Conservation (phyloP, 108 stramenopile species). For the Pelagomonas calceolata region DNA sequence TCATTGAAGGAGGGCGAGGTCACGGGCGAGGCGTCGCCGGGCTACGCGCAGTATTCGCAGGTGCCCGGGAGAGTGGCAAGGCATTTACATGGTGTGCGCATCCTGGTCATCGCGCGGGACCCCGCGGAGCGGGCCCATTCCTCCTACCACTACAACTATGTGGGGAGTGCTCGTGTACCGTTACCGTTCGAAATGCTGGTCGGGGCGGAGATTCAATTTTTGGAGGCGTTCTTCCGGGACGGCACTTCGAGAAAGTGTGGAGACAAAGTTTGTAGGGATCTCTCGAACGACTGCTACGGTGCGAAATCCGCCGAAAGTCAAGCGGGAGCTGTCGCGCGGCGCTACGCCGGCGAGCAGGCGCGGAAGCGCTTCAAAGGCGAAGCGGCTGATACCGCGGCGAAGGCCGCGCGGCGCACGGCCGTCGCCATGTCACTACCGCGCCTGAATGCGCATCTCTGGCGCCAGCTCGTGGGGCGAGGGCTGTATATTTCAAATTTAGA, state of each 20-base stretch:
- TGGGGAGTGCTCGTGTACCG: no score
- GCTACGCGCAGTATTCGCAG: not conserved
- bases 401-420: not conserved
- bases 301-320: not conserved
- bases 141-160: not conserved
- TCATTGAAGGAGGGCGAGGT: not conserved
- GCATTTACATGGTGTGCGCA: not conserved
- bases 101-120: not conserved
- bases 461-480: not conserved
- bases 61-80: not conserved
- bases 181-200: not conserved
- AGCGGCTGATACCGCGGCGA: no score
- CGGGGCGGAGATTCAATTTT: not conserved
- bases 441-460: not conserved
- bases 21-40: not conserved
- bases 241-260: no score
- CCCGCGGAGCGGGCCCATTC: not conserved
- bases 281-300: not conserved
- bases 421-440: not conserved
- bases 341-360: no score
- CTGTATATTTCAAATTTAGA: not conserved
- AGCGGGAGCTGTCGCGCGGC: not conserved
- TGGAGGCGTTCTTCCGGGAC: not conserved
- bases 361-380: no score
- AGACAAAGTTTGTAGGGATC: not conserved